Conservation (phyloP, 257 asterid species). For the Knoxia roxburghii region DNA sequence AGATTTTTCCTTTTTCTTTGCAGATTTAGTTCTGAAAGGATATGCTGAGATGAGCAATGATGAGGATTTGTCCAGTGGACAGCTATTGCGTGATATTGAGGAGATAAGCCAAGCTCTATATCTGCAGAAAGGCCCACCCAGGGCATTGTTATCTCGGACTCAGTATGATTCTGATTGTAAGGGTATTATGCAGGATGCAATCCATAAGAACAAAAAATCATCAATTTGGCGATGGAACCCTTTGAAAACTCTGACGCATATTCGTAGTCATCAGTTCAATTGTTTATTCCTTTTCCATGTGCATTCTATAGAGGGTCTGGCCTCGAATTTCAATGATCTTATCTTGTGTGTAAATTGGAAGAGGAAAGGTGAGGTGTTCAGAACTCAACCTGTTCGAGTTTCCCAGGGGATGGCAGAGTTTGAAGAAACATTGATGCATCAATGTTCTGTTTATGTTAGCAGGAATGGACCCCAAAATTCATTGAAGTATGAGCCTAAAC, state of each 20-base stretch:
- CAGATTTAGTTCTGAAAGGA: conserved; percentile 33
- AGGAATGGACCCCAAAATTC: conserved; percentile 47
- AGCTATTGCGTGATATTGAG: conserved; percentile 63
- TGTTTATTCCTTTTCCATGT: conserved; percentile 81
- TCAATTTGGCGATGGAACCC: conserved; percentile 91
- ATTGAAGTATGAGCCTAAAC: conserved; percentile 64
- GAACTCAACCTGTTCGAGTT: conserved; percentile 53
- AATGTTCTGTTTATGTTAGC: conserved; percentile 47
- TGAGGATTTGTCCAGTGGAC: conserved; percentile 47
- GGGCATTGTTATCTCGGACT: conserved; percentile 31
- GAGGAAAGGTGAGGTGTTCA: conserved; percentile 42
- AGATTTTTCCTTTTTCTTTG: conserved; percentile 14
- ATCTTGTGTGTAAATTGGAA: conserved; percentile 63
- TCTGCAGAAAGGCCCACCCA: conserved; percentile 37
- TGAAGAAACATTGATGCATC: conserved; percentile 77
- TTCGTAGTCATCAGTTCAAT: conserved; percentile 46
- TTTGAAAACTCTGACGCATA: conserved; percentile 57
- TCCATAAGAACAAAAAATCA: conserved; percentile 49
- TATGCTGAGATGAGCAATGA: conserved; percentile 22
- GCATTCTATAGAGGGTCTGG: conserved; percentile 66
- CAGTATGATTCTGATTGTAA: conserved; percentile 21
- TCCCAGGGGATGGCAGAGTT: conserved; percentile 54
- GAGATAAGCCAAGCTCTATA: conserved; percentile 81
- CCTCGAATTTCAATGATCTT: conserved; percentile 53
- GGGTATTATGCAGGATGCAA: conserved; percentile 22